Evolutionary conservation across 768 basidiomycete species (phyloP), one percentile per base, ranked within the genome.

Genomic region (Tulasnella sp.): DNA sequence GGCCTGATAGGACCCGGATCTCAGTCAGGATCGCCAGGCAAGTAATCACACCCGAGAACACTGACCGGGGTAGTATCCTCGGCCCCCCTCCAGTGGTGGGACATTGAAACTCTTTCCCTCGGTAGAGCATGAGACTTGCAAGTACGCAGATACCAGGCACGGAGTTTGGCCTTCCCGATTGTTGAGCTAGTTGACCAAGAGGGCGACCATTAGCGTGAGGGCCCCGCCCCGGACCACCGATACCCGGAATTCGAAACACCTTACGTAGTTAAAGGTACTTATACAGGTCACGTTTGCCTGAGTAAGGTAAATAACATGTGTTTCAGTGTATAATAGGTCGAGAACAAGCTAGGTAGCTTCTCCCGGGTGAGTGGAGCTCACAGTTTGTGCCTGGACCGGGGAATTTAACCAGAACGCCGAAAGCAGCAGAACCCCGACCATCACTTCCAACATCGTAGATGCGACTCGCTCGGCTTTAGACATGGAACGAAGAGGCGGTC

Each of bases 71-170:
- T 11, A 11, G 31, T 42, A 72, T 28, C 64, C 1, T 58, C 9
- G 20, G 48, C 37, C 42, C 24, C 28, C 18, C 1, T 28, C 22
- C n/a, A 34, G 69, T 18, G 31, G 28, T 31, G 42, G 34, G 14
- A 80, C 72, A 28, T 42, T 44, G 31, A 28, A 80, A 44, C 50
- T 80, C 28, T 7, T 42, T 16, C 78, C 78, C 1, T n/a, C 44
- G 11, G 48, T 5, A 16, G 40, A 31, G 54, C 78, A 80, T 12
- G 37, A n/a, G 69, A 24, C 44, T 54, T 74, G 64, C 64, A 80
- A 41, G 48, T 80, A 80, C 16, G 78, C 78, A n/a, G 78, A 41
- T 16, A 80, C 74, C n/a, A 80, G 72, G 48, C 78, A 80, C 22
- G 78, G 78, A 80, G 48, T 80, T 24, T 80, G 78, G 1, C 54